These are phyloP conservation scores for Malus fusca DNA, from an alignment of 306 rosid genomes.

Conservation along the genomic window DNA sequence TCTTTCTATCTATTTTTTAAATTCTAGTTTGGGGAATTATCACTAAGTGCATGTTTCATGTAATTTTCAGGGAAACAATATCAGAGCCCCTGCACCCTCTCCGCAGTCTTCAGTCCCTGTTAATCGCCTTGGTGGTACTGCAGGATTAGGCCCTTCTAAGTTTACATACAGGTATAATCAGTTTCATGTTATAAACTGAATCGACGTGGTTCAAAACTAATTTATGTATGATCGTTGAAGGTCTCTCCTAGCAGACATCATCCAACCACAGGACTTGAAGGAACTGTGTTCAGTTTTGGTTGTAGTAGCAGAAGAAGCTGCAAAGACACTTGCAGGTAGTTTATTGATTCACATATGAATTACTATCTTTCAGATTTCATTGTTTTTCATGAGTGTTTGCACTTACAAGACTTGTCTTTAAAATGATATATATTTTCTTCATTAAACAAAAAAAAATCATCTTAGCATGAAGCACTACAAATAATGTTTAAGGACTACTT, in stretches of 20 bases:
- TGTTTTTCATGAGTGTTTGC: not conserved
- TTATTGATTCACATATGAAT: constrained; percentile 1
- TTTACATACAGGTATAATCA: constrained; percentile 67
- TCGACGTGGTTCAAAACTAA: constrained; percentile 28
- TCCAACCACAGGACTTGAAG: constrained; percentile 87
- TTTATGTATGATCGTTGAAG: constrained; percentile 42
- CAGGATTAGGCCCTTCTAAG: constrained; percentile 76
- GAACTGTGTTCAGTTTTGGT: constrained; percentile 95
- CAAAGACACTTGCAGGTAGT: constrained; percentile 72
- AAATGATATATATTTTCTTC: not conserved
- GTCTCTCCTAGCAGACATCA: constrained; percentile 94
- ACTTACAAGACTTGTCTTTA: not conserved
- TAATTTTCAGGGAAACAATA: constrained; percentile 58
- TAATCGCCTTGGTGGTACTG: constrained; percentile 44
- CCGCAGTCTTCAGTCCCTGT: constrained; percentile 47
- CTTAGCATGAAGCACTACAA: not conserved
- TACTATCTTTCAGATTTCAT: constrained; percentile 16
- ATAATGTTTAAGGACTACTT: not conserved
- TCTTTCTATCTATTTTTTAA: not conserved
- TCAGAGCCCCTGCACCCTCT: constrained; percentile 46
- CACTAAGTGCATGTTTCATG: constrained; percentile 5
- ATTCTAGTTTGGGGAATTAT: not conserved
- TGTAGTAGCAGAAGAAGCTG: constrained; percentile 75
- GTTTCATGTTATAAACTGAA: constrained; percentile 10
- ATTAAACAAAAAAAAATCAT: too few relatives aligned